phyloP scores from a whole-genome alignment of 129 eudicot genomes.

The Artemisia annua region DNA sequence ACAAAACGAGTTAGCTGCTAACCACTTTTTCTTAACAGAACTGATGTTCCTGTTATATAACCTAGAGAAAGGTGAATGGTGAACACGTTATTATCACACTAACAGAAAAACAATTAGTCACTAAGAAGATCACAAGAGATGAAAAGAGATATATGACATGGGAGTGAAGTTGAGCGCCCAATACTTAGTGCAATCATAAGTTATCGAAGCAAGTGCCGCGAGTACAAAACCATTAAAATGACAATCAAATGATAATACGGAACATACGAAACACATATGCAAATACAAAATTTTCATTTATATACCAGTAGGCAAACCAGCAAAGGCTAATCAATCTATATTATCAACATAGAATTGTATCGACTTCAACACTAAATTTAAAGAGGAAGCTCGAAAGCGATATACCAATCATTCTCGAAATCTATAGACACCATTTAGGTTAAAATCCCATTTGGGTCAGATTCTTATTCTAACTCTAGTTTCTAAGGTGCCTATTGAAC shows the following conservation, averaged over 20 bases:
- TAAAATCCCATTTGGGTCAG: too few relatives aligned
- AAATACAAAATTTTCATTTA: neutral
- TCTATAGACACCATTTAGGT: too few relatives aligned
- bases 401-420: too few relatives aligned
- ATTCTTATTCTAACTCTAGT: too few relatives aligned
- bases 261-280: slow-evolving; percentile 1
- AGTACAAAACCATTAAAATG: too few relatives aligned
- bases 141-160: neutral
- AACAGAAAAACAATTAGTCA: neutral
- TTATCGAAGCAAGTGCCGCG: too few relatives aligned
- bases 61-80: neutral
- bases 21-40: too few relatives aligned
- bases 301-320: slow-evolving; percentile 68
- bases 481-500: too few relatives aligned
- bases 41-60: too few relatives aligned
- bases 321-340: slow-evolving; percentile 65
- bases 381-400: slow-evolving; percentile 46
- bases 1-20: neutral
- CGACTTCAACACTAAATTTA: slow-evolving; percentile 71
- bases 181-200: too few relatives aligned
- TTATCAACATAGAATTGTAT: slow-evolving; percentile 79
- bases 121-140: neutral
- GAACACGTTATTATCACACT: neutral
- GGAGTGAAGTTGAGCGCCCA: neutral
- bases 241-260: neutral